Conservation (phyloP, 179 eudicot genomes). For the Silene coronaria region DNA sequence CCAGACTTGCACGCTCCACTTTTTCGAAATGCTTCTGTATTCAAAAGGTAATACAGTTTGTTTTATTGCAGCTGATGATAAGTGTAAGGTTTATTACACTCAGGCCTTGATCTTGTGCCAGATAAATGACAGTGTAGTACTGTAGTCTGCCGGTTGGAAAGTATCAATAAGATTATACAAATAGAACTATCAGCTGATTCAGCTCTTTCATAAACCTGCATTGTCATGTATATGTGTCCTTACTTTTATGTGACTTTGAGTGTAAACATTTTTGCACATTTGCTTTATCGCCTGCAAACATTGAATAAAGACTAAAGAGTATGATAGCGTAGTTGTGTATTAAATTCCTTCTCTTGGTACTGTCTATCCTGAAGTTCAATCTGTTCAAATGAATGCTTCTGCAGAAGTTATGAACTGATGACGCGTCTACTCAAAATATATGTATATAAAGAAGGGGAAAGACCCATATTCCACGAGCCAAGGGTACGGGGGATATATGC, state of each 20-base stretch:
- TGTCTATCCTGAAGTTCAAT: not conserved
- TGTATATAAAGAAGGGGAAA: constrained; percentile 73
- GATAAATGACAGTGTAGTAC: no score
- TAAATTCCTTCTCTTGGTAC: not conserved
- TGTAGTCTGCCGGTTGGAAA: no score
- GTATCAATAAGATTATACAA: no score
- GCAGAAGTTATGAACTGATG: constrained; percentile 81
- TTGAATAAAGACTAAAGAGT: not conserved
- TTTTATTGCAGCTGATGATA: not conserved
- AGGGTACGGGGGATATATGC: constrained; percentile 60
- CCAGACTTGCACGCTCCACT: constrained; percentile 45
- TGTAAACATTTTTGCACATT: no score
- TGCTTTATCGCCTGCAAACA: no score
- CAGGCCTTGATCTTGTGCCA: no score
- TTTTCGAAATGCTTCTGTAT: constrained; percentile 54
- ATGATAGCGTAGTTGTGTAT: not conserved
- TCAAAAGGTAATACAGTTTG: constrained; percentile 42
- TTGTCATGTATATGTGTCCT: no score
- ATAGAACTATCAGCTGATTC: no score
- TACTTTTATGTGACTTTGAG: no score
- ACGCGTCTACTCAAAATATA: constrained; percentile 54
- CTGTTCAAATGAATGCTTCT: constrained; percentile 3
- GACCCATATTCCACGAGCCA: constrained; percentile 70
- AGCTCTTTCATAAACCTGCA: no score
- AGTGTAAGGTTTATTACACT: no score